phyloP scores from a whole-genome alignment of 225 moss, liverwort and hornwort genomes.

The Marchantia paleacea region DNA sequence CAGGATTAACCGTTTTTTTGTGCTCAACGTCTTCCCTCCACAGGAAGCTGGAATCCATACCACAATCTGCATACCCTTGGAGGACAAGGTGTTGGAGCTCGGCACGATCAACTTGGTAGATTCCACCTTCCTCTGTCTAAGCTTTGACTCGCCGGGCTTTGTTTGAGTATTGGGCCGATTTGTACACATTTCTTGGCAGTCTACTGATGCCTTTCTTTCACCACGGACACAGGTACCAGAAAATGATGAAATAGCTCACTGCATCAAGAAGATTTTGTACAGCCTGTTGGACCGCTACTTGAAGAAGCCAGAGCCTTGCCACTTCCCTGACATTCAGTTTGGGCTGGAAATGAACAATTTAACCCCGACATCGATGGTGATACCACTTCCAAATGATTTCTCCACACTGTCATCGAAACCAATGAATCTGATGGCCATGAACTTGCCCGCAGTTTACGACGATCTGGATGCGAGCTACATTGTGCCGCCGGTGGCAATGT shows the following conservation, averaged over 20 bases:
- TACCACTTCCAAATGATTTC: constrained; percentile 20
- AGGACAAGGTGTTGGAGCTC: constrained; percentile 39
- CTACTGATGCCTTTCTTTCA: background rate
- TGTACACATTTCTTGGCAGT: background rate
- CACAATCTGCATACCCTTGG: constrained; percentile 40
- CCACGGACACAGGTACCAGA: constrained; percentile 26
- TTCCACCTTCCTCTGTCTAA: background rate
- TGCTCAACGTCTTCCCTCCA: background rate
- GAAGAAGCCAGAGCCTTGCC: background rate
- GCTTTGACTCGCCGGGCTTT: background rate
- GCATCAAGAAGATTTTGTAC: constrained; percentile 29
- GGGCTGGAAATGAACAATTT: background rate
- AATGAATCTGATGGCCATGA: background rate
- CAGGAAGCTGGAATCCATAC: constrained; percentile 42
- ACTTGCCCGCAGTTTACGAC: constrained; percentile 6
- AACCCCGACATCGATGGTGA: constrained; percentile 1
- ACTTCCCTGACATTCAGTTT: background rate
- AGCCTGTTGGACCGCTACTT: constrained; percentile 14
- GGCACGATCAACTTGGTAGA: constrained; percentile 36
- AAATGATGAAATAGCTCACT: constrained; percentile 29
- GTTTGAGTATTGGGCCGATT: background rate
- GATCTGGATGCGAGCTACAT: constrained; percentile 15
- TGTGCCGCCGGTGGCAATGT: constrained; percentile 3
- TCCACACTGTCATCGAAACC: constrained; percentile 12
- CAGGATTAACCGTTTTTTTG: background rate